Percentiles rank a stretch among this genome's conserved stretches.
phyloP scores from a whole-genome alignment of 345 rosid genomes.

The Reutealis trisperma region DNA sequence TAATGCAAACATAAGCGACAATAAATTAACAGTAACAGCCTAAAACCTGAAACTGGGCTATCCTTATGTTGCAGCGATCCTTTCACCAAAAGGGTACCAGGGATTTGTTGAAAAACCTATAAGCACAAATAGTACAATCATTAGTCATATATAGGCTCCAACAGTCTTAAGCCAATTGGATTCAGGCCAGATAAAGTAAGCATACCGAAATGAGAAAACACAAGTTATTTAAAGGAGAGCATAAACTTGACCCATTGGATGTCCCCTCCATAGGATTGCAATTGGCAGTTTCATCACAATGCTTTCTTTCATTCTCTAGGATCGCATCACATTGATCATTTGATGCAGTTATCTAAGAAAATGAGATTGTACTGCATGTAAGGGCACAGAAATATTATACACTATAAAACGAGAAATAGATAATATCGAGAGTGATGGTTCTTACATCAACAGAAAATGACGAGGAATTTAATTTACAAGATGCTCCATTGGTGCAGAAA shows the following conservation, averaged over 20 bases:
- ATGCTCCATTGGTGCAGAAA: conserved; percentile 58
- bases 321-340: conserved; percentile 51
- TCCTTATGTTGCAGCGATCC: conserved; percentile 65
- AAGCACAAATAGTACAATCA: conserved; percentile 15
- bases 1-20: neutral
- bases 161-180: neutral
- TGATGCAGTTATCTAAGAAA: conserved; percentile 57
- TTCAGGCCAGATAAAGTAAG: conserved; percentile 12
- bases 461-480: conserved; percentile 57
- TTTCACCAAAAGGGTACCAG: conserved; percentile 79
- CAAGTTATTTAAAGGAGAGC: conserved; percentile 36
- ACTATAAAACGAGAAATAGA: neutral
- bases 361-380: conserved; percentile 26
- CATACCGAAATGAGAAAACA: conserved; percentile 57
- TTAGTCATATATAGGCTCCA: neutral
- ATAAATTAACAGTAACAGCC: neutral
- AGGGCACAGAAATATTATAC: conserved; percentile 26
- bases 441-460: conserved; percentile 73
- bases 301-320: conserved; percentile 37
- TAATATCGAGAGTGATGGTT: conserved; percentile 11
- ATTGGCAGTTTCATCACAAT: conserved; percentile 27
- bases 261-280: conserved; percentile 27
- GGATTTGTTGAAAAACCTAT: conserved; percentile 82
- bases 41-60: conserved; percentile 54
- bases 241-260: conserved; percentile 26